Conservation (phyloP, 345 rosid genomes). For the Hevea brasiliensis region DNA sequence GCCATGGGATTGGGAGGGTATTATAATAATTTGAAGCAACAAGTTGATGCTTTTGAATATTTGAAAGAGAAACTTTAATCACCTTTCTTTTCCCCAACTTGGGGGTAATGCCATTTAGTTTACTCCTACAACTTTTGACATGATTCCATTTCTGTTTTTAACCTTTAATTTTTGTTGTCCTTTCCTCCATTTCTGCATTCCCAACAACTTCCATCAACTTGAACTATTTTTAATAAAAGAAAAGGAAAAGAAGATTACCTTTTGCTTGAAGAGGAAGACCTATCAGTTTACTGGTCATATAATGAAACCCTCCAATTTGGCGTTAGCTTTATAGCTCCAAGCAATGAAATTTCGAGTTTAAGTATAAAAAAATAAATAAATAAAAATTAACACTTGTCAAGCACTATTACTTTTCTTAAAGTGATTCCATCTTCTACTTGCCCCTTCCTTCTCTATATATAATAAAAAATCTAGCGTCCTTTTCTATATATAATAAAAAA, state of each 20-base stretch:
- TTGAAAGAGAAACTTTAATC: no score
- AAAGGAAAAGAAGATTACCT: not conserved
- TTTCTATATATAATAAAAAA: no score
- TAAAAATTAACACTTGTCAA: no score
- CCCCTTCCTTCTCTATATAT: not conserved
- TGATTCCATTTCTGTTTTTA: not conserved
- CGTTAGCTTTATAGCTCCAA: not conserved
- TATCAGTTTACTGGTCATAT: no score
- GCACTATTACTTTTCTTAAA: no score
- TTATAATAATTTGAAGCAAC: slow-evolving; percentile 10
- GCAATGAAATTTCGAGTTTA: no score
- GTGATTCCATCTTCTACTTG: not conserved
- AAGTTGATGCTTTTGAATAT: slow-evolving; percentile 12
- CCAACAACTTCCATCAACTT: slow-evolving; percentile 31
- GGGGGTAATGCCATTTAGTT: not conserved
- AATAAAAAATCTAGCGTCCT: no score
- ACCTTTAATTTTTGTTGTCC: slow-evolving; percentile 1
- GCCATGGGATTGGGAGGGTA: not conserved
- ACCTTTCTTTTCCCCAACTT: not conserved
- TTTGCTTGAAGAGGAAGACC: not conserved
- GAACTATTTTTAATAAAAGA: slow-evolving; percentile 7
- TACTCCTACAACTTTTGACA: slow-evolving; percentile 1
- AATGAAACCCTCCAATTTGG: not conserved
- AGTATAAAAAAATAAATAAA: no score
- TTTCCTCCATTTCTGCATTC: not conserved